phyloP scores from a whole-genome alignment of 257 asterid species.

The Eustoma russellianum region DNA sequence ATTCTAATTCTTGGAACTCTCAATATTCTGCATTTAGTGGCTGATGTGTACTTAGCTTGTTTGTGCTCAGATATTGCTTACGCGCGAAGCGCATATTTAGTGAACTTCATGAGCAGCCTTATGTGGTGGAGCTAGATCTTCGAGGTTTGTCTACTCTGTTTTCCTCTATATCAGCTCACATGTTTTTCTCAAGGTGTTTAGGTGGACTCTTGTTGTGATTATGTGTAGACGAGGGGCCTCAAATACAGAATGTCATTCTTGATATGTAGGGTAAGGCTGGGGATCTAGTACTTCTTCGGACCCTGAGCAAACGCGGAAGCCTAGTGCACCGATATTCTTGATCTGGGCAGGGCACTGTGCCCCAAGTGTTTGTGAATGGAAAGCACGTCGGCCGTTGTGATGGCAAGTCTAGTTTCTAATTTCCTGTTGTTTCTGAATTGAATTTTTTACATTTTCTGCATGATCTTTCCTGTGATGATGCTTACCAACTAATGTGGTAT shows the following conservation, averaged over 20 bases:
- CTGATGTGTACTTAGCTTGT: conserved; percentile 4
- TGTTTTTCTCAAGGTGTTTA: background rate
- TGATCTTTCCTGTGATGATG: background rate
- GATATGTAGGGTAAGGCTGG: no score
- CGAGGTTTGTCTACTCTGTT: conserved; percentile 39
- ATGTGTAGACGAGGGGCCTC: conserved; percentile 65
- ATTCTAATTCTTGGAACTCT: no score
- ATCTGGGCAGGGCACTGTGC: conserved; percentile 77
- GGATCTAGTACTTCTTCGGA: conserved; percentile 63
- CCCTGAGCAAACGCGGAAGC: no score
- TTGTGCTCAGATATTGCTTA: conserved; percentile 48
- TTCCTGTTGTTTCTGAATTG: background rate
- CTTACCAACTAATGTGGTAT: conserved; percentile 4
- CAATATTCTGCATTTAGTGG: conserved; percentile 1
- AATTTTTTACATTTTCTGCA: background rate
- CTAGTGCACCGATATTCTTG: conserved; percentile 66
- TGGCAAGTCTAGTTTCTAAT: conserved; percentile 33
- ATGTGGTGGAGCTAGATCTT: conserved; percentile 95
- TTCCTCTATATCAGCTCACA: background rate
- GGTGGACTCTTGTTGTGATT: conserved; percentile 7
- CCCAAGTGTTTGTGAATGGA: conserved; percentile 92
- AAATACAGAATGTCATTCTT: conserved; percentile 54
- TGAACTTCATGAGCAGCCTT: conserved; percentile 70
- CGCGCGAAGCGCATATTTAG: conserved; percentile 61
- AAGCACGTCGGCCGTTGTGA: conserved; percentile 95